Percentiles rank a stretch among this genome's conserved stretches.
Conservation (phyloP, 352 stramenopile species). For the Phytophthora crassamura region DNA sequence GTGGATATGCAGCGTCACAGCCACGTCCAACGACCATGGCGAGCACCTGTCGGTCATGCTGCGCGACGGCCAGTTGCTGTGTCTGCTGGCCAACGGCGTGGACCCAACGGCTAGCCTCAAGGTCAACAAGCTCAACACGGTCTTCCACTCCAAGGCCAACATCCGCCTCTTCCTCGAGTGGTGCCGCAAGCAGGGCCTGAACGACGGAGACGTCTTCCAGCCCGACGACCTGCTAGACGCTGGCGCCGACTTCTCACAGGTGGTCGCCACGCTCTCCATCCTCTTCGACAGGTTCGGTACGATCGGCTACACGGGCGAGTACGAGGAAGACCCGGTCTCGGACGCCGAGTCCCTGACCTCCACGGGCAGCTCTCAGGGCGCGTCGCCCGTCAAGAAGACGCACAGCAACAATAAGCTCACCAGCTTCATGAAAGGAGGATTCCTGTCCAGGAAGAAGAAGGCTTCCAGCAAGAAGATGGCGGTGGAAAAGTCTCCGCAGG, state of each 20-base stretch:
- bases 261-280: constrained; percentile 83
- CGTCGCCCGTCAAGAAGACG: constrained; percentile 71
- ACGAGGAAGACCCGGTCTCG: constrained; percentile 74
- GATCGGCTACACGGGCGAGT: constrained; percentile 58
- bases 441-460: constrained; percentile 80
- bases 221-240: constrained; percentile 80
- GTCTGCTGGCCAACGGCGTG: constrained; percentile 84
- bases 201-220: constrained; percentile 79
- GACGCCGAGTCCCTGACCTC: constrained; percentile 74
- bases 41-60: constrained; percentile 86
- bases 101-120: constrained; percentile 79
- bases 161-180: constrained; percentile 85
- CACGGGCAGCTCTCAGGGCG: constrained; percentile 59
- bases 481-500: constrained; percentile 44
- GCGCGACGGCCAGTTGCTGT: constrained; percentile 88
- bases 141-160: constrained; percentile 90
- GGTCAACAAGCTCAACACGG: constrained; percentile 89
- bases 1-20: constrained; percentile 85
- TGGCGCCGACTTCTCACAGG: constrained; percentile 60
- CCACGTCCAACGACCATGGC: constrained; percentile 66
- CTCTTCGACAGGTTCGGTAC: constrained; percentile 85
- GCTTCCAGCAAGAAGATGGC: constrained; percentile 32
- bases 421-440: constrained; percentile 83
- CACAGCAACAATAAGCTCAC: constrained; percentile 74
- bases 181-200: constrained; percentile 73